Evolutionary conservation across 164 flowering plant species (phyloP), one percentile per base, ranked within the genome.

Genomic region (Tinospora cordifolia): DNA sequence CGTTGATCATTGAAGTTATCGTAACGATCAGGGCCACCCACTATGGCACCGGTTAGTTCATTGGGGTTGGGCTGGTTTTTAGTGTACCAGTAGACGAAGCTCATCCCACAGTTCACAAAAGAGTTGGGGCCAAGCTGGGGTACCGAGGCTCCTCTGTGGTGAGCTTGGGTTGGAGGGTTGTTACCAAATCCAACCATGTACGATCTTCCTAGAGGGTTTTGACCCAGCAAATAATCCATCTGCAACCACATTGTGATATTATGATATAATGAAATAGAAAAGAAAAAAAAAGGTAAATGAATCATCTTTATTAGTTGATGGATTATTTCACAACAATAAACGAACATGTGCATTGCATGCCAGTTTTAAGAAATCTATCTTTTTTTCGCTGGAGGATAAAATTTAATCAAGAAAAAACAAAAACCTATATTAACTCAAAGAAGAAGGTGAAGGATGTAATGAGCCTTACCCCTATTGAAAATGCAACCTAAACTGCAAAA

Each of bases 151-250:
- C 97, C 98, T 41, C 97, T 84, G 72, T 94, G 98, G 77, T 94
- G 98, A 0, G 96, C 78, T 67, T 85, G 93, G 27, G 14, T 71
- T 7, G 98, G 98, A 11, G 93, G 82, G 63, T 86, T 88, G 9
- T 21, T 67, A 0, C 98, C 98, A 58, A 87, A 94, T 2, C 96
- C 98, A 1, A 88, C 98, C 98, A 93, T 93, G 85, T 87, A 88
- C 21, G 98, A 93, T 66, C 87, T 82, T 8, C 85, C 80, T 69
- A 26, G 8, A 0, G 98, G 97, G 75, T 91, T 93, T 3, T 74
- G 66, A 1, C 98, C 98, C 8, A 93, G 80, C 62, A 91, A 38
- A 72, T 94, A 94, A 70, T 94, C 97, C 81, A 91, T 87, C 96
- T 93, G 85, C 84, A 54, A 30, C 60, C 24, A 40, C 4, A 41